phyloP scores from a whole-genome alignment of 805 yeast species.

The Pichia rugopelliculosa region DNA sequence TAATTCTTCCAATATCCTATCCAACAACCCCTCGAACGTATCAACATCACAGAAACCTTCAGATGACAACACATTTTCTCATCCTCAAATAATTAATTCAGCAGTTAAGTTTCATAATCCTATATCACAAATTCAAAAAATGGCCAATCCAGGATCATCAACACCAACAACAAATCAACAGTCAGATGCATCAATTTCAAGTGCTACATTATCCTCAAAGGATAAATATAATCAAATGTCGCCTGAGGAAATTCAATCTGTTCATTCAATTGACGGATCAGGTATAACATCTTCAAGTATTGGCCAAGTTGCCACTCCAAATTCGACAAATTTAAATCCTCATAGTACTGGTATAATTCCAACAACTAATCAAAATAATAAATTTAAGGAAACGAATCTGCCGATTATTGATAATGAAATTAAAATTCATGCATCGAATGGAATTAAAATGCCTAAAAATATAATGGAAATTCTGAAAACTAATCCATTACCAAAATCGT shows the following conservation, averaged over 20 bases:
- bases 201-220: conserved; percentile 2
- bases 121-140: background rate
- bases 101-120: background rate
- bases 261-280: conserved; percentile 2
- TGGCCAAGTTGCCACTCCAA: background rate
- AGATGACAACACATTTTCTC: background rate
- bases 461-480: conserved; percentile 45
- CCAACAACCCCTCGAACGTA: background rate
- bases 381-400: conserved; percentile 10
- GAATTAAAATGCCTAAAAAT: conserved; percentile 42
- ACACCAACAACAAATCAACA: background rate
- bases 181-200: conserved; percentile 4
- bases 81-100: background rate
- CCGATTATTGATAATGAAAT: conserved; percentile 25
- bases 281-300: background rate
- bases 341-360: conserved; percentile 7
- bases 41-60: background rate
- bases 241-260: conserved; percentile 4
- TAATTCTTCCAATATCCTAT: background rate
- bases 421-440: conserved; percentile 26
- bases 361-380: conserved; percentile 13
- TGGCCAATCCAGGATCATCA: background rate
- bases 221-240: conserved; percentile 1
- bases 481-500: conserved; percentile 37
- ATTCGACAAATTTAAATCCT: background rate